phyloP scores from a whole-genome alignment of 768 basidiomycete species.

The Nidularia pulvinata region DNA sequence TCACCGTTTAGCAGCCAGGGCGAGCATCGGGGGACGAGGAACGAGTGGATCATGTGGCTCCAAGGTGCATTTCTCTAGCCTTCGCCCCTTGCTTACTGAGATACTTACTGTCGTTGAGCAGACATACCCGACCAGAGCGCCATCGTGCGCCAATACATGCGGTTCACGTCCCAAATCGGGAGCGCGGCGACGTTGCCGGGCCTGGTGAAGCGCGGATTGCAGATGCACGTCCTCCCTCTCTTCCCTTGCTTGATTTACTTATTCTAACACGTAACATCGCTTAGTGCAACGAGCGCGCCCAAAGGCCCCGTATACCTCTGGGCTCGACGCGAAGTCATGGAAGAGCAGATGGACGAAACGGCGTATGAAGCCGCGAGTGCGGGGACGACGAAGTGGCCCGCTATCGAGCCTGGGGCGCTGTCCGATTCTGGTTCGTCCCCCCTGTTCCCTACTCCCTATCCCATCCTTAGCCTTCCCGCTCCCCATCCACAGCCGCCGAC shows the following conservation, averaged over 20 bases:
- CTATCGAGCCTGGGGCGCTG: constrained; percentile 49
- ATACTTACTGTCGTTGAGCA: constrained; percentile 13
- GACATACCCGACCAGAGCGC: constrained; percentile 72
- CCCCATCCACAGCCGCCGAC: constrained; percentile 20
- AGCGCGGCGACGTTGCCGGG: constrained; percentile 52
- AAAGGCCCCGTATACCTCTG: constrained; percentile 77
- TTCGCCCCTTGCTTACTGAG: too few relatives aligned
- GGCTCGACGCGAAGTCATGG: constrained; percentile 71
- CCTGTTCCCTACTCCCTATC: not conserved
- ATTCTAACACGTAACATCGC: not conserved
- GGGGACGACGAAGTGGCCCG: constrained; percentile 43
- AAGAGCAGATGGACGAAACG: constrained; percentile 51
- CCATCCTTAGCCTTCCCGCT: not conserved
- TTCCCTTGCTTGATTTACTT: not conserved
- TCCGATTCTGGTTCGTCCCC: constrained; percentile 26
- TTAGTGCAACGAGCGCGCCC: constrained; percentile 67
- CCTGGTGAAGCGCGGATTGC: constrained; percentile 55
- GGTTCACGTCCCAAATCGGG: constrained; percentile 57
- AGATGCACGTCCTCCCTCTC: constrained; percentile 45
- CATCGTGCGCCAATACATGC: constrained; percentile 78
- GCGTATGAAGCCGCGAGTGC: constrained; percentile 22
- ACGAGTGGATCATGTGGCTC: constrained; percentile 76
- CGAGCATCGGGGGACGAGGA: constrained; percentile 61
- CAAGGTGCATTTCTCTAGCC: constrained; percentile 42
- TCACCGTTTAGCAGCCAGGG: constrained; percentile 57